Evolutionary conservation across 345 rosid species (phyloP).

Genomic region (Cardamine chenopodiifolia): DNA sequence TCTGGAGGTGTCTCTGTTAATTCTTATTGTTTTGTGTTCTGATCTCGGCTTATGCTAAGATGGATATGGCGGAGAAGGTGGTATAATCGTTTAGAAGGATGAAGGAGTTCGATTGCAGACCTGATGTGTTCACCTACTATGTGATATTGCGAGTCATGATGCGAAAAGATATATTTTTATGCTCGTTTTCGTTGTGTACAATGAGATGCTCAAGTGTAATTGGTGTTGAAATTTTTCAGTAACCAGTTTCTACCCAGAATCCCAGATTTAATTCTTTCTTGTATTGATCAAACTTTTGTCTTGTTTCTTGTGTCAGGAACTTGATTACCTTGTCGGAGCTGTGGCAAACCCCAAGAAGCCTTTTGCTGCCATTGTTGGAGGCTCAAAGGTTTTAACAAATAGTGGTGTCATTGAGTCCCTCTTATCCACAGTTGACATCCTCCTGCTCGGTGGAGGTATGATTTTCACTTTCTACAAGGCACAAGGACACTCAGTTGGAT

Average conservation of each 20-base stretch:
- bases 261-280: background rate
- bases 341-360: conserved; percentile 88
- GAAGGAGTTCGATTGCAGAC: conserved; percentile 65
- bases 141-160: conserved; percentile 50
- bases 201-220: conserved; percentile 66
- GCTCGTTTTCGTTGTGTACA: conserved; percentile 67
- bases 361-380: conserved; percentile 95
- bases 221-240: no score
- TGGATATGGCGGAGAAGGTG: conserved; percentile 65
- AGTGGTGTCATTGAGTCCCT: conserved; percentile 93
- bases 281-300: background rate
- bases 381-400: conserved; percentile 88
- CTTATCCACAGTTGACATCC: conserved; percentile 66
- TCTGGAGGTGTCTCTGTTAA: conserved; percentile 41
- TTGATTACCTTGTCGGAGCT: conserved; percentile 92
- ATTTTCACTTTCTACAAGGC: conserved; percentile 85
- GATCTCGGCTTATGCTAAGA: conserved; percentile 59
- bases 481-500: conserved; percentile 73
- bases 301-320: conserved; percentile 53
- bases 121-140: conserved; percentile 69
- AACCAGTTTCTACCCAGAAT: background rate
- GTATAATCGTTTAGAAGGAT: conserved; percentile 75
- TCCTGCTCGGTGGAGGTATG: conserved; percentile 92
- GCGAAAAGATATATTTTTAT: conserved; percentile 48
- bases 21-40: conserved; percentile 56